phyloP scores from a whole-genome alignment of 2,329 filamentous ascomycete genomes.

The Colletotrichum melonis region DNA sequence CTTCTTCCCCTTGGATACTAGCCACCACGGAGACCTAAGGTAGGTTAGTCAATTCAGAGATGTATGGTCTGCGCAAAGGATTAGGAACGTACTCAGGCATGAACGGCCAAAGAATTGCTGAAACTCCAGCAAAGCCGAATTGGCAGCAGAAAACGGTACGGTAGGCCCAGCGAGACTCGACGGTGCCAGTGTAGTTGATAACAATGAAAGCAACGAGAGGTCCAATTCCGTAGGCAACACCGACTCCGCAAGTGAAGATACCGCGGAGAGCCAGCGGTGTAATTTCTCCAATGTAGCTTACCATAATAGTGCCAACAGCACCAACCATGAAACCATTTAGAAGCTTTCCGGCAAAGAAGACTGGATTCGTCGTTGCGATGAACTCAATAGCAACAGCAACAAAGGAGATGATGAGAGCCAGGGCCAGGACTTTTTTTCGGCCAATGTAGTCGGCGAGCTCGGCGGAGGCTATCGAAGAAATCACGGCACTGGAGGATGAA shows the following conservation, averaged over 20 bases:
- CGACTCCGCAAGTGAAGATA: slow-evolving; percentile 43
- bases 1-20: slow-evolving; percentile 47
- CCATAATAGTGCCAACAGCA: slow-evolving; percentile 41
- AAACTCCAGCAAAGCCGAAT: slow-evolving; percentile 46
- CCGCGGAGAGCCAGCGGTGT: slow-evolving; percentile 44
- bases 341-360: slow-evolving; percentile 55
- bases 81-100: slow-evolving; percentile 52
- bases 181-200: slow-evolving; percentile 44
- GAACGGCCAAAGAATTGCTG: slow-evolving; percentile 45
- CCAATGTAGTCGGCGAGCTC: slow-evolving; percentile 48
- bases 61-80: background rate
- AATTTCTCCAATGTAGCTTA: slow-evolving; percentile 47
- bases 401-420: slow-evolving; percentile 49
- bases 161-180: slow-evolving; percentile 47
- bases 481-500: slow-evolving; percentile 31
- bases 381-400: slow-evolving; percentile 54
- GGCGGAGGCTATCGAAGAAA: slow-evolving; percentile 45
- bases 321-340: slow-evolving; percentile 52
- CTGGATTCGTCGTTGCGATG: slow-evolving; percentile 50
- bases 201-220: slow-evolving; percentile 46
- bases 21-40: slow-evolving; percentile 51
- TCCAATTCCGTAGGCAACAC: slow-evolving; percentile 45
- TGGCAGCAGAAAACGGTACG: slow-evolving; percentile 47
- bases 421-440: slow-evolving; percentile 45
- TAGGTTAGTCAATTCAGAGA: background rate